These are phyloP conservation scores for Coniochaeta sp. DNA, from an alignment of 2,329 filamentous ascomycete species.

Conservation along the genomic window DNA sequence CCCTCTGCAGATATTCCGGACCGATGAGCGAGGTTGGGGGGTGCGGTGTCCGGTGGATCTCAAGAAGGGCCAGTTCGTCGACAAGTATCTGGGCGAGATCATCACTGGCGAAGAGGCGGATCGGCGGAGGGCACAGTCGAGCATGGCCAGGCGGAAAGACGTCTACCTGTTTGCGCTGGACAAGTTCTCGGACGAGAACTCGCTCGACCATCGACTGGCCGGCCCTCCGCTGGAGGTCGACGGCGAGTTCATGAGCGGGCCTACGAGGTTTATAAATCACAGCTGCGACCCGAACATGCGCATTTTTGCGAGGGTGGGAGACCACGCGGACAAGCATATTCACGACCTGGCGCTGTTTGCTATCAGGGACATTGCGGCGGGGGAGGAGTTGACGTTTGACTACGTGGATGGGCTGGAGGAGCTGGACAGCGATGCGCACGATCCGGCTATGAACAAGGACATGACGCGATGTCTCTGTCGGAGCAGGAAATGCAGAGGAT, in stretches of 20 bases:
- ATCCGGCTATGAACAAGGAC: constrained; percentile 38
- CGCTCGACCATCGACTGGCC: constrained; percentile 46
- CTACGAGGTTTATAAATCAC: constrained; percentile 78
- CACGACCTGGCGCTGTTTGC: constrained; percentile 76
- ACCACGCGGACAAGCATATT: constrained; percentile 64
- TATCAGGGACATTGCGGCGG: constrained; percentile 52
- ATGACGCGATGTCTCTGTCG: constrained; percentile 58
- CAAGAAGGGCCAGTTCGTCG: constrained; percentile 68
- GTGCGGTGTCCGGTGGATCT: constrained; percentile 59
- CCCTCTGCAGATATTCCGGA: constrained; percentile 70
- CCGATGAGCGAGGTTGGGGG: constrained; percentile 63
- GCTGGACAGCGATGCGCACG: constrained; percentile 38
- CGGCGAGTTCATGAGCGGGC: constrained; percentile 70
- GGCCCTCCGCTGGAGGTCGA: constrained; percentile 53
- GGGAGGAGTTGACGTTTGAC: constrained; percentile 71
- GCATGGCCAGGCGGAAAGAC: constrained; percentile 56
- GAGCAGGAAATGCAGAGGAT: constrained; percentile 58
- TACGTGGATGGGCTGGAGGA: constrained; percentile 61
- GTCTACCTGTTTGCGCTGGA: constrained; percentile 76
- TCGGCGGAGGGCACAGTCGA: constrained; percentile 49
- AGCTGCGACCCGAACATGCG: constrained; percentile 72
- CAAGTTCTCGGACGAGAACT: constrained; percentile 60
- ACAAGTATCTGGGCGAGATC: constrained; percentile 68
- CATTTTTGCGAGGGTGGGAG: constrained; percentile 72
- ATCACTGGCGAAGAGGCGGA: constrained; percentile 59